phyloP scores from a whole-genome alignment of 352 stramenopile species.

The Phytophthora macrochlamydospora region DNA sequence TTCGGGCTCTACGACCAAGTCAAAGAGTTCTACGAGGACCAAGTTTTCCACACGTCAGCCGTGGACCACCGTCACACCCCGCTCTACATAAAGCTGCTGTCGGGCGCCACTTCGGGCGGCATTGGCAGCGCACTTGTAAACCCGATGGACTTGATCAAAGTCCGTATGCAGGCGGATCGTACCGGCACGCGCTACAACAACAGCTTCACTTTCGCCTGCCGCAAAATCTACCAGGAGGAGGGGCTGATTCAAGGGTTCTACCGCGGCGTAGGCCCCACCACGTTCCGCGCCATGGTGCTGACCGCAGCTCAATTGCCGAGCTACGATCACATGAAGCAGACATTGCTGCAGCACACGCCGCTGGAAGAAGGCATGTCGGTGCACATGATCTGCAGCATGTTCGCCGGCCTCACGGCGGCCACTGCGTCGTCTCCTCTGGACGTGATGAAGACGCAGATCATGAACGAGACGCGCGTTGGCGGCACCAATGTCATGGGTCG shows the following conservation, averaged over 20 bases:
- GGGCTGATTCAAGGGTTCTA: slow-evolving; percentile 73
- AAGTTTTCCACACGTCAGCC: slow-evolving; percentile 46
- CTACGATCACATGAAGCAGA: slow-evolving; percentile 84
- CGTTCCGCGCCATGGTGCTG: slow-evolving; percentile 71
- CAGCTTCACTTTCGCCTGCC: slow-evolving; percentile 65
- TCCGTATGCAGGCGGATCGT: slow-evolving; percentile 79
- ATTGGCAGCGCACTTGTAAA: slow-evolving; percentile 76
- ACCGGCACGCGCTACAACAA: slow-evolving; percentile 65
- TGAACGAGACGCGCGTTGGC: slow-evolving; percentile 61
- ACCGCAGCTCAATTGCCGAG: slow-evolving; percentile 77
- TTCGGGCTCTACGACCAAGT: slow-evolving; percentile 82
- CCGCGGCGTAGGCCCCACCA: slow-evolving; percentile 68
- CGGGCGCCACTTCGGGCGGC: slow-evolving; percentile 61
- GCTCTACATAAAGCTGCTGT: slow-evolving; percentile 72
- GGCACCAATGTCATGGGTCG: slow-evolving; percentile 51
- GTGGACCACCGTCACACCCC: slow-evolving; percentile 41
- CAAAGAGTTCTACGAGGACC: slow-evolving; percentile 73
- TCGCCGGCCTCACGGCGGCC: slow-evolving; percentile 72
- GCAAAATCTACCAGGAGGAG: slow-evolving; percentile 65
- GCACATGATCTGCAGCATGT: slow-evolving; percentile 75
- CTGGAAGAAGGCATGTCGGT: slow-evolving; percentile 64
- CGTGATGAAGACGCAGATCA: slow-evolving; percentile 89
- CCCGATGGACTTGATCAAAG: slow-evolving; percentile 80
- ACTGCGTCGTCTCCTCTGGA: slow-evolving; percentile 77
- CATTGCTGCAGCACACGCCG: slow-evolving; percentile 51